Evolutionary conservation across 192 early-diverging fungal species (phyloP), one percentile per base, ranked within the genome.

Genomic region (Coemansia sp.): DNA sequence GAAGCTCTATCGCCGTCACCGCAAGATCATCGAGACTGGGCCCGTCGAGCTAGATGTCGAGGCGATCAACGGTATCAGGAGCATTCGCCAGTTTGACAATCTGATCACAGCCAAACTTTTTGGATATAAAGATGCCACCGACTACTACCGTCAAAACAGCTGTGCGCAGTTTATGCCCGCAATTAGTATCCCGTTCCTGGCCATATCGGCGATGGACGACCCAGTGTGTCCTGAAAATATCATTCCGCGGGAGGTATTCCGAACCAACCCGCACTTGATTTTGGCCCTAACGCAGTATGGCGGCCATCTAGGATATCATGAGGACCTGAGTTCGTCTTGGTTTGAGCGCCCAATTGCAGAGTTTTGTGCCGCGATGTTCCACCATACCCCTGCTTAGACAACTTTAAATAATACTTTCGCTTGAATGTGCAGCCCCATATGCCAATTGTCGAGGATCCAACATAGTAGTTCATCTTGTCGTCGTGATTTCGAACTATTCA

Each of bases 241-340:
- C 21, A 86, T 95, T 6, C 97, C 97, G 9, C 80, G 73, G 33
- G 85, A 91, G 59, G 90, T 93, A 50, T 86, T 89, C 64, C 75
- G 73, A 62, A 72, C 77, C 9, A 98, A 98, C 70, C 94, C 94
- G 35, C 79, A 91, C 74, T 81, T 93, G 34, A 50, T 96, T 0
- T 75, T 98, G 29, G 94, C 91, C 1, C 85, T 88, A 6, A 98
- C 97, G 3, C 64, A 72, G 14, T 80, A 85, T 36, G 97, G 97
- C 57, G 97, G 97, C 19, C 97, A 98, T 71, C 84, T 98, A 64
- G 97, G 94, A 3, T 98, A 91, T 90, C 93, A 93, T 74, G 85
- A 90, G 54, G 84, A 85, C 31, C 78, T 84, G 27, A 61, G 71
- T 33, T 51, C 50, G 31, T 63, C 62, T 2, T 93, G 92, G 92